phyloP scores from a whole-genome alignment of 768 basidiomycete species.

The Pisolithus marmoratus region DNA sequence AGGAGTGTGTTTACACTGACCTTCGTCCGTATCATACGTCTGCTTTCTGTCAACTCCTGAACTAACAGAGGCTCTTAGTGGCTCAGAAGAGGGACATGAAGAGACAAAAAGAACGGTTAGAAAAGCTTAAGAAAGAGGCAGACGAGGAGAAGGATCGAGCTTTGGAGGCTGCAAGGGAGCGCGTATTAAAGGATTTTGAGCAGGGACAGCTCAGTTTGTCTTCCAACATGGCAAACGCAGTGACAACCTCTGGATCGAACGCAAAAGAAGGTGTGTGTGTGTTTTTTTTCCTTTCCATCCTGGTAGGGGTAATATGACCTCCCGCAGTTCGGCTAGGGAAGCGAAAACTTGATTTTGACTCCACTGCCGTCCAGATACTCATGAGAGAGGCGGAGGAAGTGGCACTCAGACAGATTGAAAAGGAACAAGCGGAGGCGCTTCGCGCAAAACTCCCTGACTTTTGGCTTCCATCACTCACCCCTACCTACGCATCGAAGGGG shows the following conservation, averaged over 20 bases:
- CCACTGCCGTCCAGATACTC: slow-evolving; percentile 61
- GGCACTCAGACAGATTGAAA: slow-evolving; percentile 76
- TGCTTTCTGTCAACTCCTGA: slow-evolving; percentile 1
- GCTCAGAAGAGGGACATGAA: slow-evolving; percentile 91
- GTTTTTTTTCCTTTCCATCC: neutral
- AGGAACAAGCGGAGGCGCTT: slow-evolving; percentile 79
- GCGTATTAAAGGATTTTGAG: slow-evolving; percentile 89
- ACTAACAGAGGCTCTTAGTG: slow-evolving; percentile 40
- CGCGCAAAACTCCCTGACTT: slow-evolving; percentile 92
- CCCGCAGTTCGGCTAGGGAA: slow-evolving; percentile 55
- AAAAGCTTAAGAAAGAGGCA: slow-evolving; percentile 69
- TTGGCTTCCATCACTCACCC: slow-evolving; percentile 93
- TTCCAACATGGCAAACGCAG: slow-evolving; percentile 26
- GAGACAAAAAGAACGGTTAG: slow-evolving; percentile 77
- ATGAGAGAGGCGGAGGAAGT: slow-evolving; percentile 83
- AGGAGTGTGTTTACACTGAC: slow-evolving; percentile 87
- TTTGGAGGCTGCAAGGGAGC: slow-evolving; percentile 72
- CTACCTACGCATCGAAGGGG: slow-evolving; percentile 62
- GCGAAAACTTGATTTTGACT: slow-evolving; percentile 83
- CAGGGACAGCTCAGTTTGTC: slow-evolving; percentile 74
- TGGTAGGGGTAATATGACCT: neutral
- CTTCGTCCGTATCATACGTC: slow-evolving; percentile 41
- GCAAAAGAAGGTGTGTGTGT: slow-evolving; percentile 35
- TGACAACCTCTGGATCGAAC: slow-evolving; percentile 35
- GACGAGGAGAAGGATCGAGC: slow-evolving; percentile 71